A percentile compares a stretch with the other conserved stretches of the same genome.
Evolutionary conservation across 768 basidiomycete species (phyloP).

Genomic region (Suillus subalutaceus): DNA sequence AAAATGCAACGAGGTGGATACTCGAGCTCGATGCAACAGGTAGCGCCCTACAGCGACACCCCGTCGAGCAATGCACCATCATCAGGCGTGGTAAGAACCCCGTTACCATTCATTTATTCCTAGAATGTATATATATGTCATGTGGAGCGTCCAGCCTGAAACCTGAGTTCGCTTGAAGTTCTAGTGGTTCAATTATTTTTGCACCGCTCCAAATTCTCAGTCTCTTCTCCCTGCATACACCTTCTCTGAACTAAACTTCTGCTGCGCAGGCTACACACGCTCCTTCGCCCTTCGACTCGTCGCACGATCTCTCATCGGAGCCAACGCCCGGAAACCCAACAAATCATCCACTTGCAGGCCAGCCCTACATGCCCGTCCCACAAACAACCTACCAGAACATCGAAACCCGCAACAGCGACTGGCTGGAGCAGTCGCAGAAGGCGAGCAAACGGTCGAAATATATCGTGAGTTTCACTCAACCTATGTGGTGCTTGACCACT

Average conservation of each 20-base stretch:
- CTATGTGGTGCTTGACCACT: neutral
- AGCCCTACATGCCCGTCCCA: constrained; percentile 20
- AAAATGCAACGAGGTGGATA: neutral
- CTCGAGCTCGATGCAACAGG: constrained; percentile 29
- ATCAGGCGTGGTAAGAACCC: constrained; percentile 18
- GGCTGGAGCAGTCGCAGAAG: constrained; percentile 40
- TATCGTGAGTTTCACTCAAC: constrained; percentile 48
- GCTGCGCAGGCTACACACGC: constrained; percentile 40
- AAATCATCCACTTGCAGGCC: constrained; percentile 25
- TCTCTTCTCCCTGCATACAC: neutral
- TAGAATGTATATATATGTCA: constrained; percentile 3
- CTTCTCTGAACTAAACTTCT: constrained; percentile 16
- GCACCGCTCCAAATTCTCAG: neutral
- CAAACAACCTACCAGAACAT: constrained; percentile 35
- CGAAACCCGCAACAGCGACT: constrained; percentile 37
- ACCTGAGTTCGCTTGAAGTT: constrained; percentile 1
- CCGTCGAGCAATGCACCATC: constrained; percentile 26
- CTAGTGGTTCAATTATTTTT: neutral
- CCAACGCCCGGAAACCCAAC: constrained; percentile 27
- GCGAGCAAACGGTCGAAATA: constrained; percentile 50
- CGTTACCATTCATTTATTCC: constrained; percentile 7
- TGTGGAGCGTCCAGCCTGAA: neutral
- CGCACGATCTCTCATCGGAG: constrained; percentile 21
- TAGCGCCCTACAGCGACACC: constrained; percentile 26
- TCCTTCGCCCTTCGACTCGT: constrained; percentile 34